Conservation (phyloP, 345 rosid genomes). For the Eutrema japonicum region DNA sequence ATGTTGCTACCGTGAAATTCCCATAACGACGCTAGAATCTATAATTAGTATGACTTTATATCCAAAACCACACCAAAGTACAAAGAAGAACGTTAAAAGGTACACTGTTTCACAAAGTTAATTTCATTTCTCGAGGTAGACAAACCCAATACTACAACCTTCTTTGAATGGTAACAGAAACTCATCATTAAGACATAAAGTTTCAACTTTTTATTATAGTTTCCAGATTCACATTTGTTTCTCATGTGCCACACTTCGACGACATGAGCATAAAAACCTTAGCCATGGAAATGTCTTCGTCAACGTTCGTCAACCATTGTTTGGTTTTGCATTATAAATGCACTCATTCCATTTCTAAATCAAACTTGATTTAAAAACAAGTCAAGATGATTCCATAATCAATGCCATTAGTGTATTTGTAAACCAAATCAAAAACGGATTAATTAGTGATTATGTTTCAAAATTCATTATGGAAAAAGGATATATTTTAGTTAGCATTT, state of each 20-base stretch:
- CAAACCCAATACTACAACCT: slow-evolving; percentile 38
- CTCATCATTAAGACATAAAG: slow-evolving; percentile 44
- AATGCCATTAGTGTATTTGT: slow-evolving; percentile 26
- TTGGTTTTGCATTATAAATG: not conserved
- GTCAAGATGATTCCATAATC: slow-evolving; percentile 28
- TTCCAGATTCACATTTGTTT: slow-evolving; percentile 38
- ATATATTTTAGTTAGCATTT: slow-evolving; percentile 8
- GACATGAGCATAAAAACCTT: slow-evolving; percentile 10
- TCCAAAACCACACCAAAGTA: slow-evolving; percentile 33
- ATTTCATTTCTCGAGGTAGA: slow-evolving; percentile 38
- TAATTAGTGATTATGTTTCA: slow-evolving; percentile 16
- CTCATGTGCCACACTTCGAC: slow-evolving; percentile 28
- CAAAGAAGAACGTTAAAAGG: slow-evolving; percentile 40
- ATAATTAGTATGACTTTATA: slow-evolving; percentile 21
- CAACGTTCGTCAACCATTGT: slow-evolving; percentile 27
- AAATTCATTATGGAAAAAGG: not conserved
- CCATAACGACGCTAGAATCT: slow-evolving; percentile 25
- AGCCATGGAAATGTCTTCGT: slow-evolving; percentile 29
- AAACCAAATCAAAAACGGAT: slow-evolving; percentile 13
- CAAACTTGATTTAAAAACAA: slow-evolving; percentile 13
- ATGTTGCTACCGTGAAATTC: not conserved
- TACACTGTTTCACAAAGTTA: slow-evolving; percentile 38
- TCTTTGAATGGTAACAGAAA: slow-evolving; percentile 44
- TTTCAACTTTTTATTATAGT: slow-evolving; percentile 34
- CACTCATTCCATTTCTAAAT: not conserved